Conservation (phyloP, 805 yeast species). For the Yamadazyma laniorum region DNA sequence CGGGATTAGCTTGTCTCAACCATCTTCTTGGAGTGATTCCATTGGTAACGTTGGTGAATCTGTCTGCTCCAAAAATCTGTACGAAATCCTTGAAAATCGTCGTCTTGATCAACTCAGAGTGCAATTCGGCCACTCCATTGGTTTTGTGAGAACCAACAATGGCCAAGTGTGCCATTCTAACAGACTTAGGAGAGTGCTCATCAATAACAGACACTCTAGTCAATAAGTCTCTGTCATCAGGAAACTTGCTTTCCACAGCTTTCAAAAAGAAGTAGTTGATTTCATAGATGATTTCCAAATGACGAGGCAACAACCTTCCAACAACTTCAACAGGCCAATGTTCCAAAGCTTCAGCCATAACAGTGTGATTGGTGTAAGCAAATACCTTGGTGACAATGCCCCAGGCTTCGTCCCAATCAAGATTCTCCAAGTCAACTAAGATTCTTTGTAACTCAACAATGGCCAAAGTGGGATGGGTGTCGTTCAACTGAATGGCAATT, state of each 20-base stretch:
- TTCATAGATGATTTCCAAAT: slow-evolving; percentile 84
- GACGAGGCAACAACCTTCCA: slow-evolving; percentile 82
- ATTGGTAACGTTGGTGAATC: slow-evolving; percentile 88
- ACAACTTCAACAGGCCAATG: slow-evolving; percentile 90
- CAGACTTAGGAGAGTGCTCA: slow-evolving; percentile 75
- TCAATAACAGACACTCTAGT: slow-evolving; percentile 79
- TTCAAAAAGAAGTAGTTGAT: slow-evolving; percentile 79
- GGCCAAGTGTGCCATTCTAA: slow-evolving; percentile 90
- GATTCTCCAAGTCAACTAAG: slow-evolving; percentile 76
- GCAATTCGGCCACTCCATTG: slow-evolving; percentile 94
- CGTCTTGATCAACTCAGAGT: slow-evolving; percentile 84
- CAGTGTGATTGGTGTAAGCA: slow-evolving; percentile 94
- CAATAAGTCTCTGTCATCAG: slow-evolving; percentile 65
- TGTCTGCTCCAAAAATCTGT: slow-evolving; percentile 72
- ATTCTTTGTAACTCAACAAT: slow-evolving; percentile 86
- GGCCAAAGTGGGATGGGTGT: slow-evolving; percentile 92
- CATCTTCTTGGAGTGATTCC: slow-evolving; percentile 97
- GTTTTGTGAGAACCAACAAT: slow-evolving; percentile 90
- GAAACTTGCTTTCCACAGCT: slow-evolving; percentile 71
- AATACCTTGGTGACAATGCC: slow-evolving; percentile 72
- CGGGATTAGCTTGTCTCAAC: slow-evolving; percentile 92
- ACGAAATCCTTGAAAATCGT: slow-evolving; percentile 92
- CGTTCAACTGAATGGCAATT: slow-evolving; percentile 90
- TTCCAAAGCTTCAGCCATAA: slow-evolving; percentile 91
- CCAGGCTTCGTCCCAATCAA: slow-evolving; percentile 87